These are phyloP conservation scores for Glycine soja DNA, from an alignment of 306 rosid genomes.

Conservation along the genomic window DNA sequence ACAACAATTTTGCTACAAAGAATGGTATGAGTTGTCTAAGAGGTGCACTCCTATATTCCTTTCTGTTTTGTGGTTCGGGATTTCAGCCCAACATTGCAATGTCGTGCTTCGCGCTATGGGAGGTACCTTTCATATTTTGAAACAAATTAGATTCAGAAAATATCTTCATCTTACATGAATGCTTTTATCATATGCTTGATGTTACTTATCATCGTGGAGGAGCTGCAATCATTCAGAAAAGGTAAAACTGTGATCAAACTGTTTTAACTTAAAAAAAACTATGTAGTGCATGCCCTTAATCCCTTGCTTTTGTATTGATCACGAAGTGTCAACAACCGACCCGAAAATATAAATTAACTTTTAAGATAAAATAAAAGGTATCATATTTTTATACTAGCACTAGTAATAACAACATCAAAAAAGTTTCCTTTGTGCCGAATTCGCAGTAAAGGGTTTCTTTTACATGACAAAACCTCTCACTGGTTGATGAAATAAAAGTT, in stretches of 20 bases:
- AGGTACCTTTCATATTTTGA: slow-evolving; percentile 23
- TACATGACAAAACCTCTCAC: slow-evolving; percentile 29
- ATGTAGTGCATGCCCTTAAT: background rate
- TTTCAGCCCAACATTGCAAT: slow-evolving; percentile 28
- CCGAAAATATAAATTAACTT: background rate
- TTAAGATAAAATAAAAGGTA: background rate
- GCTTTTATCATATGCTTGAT: slow-evolving; percentile 41
- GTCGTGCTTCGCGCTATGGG: background rate
- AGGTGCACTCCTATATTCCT: background rate
- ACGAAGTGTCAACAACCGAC: background rate
- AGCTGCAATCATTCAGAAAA: slow-evolving; percentile 28
- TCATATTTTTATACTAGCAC: background rate
- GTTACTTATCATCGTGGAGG: slow-evolving; percentile 39
- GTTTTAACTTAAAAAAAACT: background rate
- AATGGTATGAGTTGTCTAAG: slow-evolving; percentile 29
- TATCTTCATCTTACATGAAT: slow-evolving; percentile 22
- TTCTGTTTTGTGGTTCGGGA: slow-evolving; percentile 9
- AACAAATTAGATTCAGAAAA: slow-evolving; percentile 21
- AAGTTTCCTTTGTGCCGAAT: slow-evolving; percentile 13
- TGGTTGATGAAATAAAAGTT: slow-evolving; percentile 34
- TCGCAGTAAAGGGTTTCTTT: slow-evolving; percentile 35
- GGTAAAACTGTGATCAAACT: slow-evolving; percentile 15
- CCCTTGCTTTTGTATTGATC: background rate
- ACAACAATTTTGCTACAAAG: background rate
- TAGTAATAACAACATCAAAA: background rate